A percentile compares a stretch with the other conserved stretches of the same genome.
Evolutionary conservation across 192 early-diverging fungal genomes (phyloP).

Genomic region (Dimargaris cristalligena): DNA sequence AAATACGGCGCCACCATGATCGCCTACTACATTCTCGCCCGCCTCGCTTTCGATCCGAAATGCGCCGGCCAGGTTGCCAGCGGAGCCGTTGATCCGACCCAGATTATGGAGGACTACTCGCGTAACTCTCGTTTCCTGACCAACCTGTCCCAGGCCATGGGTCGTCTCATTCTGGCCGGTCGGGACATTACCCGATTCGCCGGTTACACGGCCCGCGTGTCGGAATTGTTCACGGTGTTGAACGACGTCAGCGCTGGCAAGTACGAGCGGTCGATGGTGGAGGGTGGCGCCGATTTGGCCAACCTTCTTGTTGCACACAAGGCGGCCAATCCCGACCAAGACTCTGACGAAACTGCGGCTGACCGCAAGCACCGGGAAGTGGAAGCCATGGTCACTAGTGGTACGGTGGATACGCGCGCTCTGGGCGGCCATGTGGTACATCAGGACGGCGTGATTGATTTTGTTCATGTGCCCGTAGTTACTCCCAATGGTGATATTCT

Average conservation of each 20-base stretch:
- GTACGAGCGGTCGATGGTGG: conserved; percentile 25
- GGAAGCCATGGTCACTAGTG: background rate
- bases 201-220: conserved; percentile 83
- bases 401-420: conserved; percentile 25
- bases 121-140: conserved; percentile 60
- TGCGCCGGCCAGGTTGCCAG: conserved; percentile 17
- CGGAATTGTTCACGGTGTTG: conserved; percentile 68
- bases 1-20: conserved; percentile 92
- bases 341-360: no score
- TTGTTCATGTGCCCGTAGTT: conserved; percentile 81
- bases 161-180: conserved; percentile 83
- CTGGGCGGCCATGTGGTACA: conserved; percentile 33
- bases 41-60: conserved; percentile 63
- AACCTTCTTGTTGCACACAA: no score
- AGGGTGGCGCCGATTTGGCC: conserved; percentile 4
- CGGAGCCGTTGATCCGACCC: conserved; percentile 16
- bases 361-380: background rate
- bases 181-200: conserved; percentile 89
- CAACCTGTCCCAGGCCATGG: conserved; percentile 62
- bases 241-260: conserved; percentile 69
- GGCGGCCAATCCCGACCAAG: background rate
- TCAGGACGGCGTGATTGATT: conserved; percentile 55
- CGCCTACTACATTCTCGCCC: conserved; percentile 55
- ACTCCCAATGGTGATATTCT: conserved; percentile 91
- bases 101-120: conserved; percentile 43